Conservation (phyloP, 345 rosid species). For the Eutrema yunnanense region DNA sequence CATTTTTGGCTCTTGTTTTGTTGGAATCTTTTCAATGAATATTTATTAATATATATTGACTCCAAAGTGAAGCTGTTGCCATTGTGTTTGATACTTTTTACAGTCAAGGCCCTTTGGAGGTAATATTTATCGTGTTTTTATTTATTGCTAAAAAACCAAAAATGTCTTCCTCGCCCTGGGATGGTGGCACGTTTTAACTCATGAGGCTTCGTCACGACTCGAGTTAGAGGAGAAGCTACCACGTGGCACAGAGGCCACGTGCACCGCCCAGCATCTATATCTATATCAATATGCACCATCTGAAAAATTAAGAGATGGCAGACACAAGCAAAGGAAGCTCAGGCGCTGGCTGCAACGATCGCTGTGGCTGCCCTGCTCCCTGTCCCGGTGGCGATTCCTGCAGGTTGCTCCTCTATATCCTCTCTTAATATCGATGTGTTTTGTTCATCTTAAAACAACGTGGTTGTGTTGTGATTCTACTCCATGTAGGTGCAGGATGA, state of each 20-base stretch:
- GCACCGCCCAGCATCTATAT: not conserved
- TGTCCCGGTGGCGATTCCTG: slow-evolving; percentile 42
- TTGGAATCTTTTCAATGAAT: not conserved
- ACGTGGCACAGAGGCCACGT: slow-evolving; percentile 18
- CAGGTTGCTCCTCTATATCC: slow-evolving; percentile 28
- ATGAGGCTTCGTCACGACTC: slow-evolving; percentile 8
- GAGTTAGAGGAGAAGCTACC: slow-evolving; percentile 9
- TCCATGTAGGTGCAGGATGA: slow-evolving; percentile 33
- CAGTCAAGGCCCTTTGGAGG: not conserved
- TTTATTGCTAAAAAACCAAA: not conserved
- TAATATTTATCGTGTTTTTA: not conserved
- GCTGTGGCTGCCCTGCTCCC: slow-evolving; percentile 40
- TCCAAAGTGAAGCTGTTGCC: too few relatives aligned
- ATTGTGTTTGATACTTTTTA: not conserved
- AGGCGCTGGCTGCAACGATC: slow-evolving; percentile 22
- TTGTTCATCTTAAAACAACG: not conserved
- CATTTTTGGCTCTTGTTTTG: not conserved
- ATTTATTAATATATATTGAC: too few relatives aligned
- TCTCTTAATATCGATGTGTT: not conserved
- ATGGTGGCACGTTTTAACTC: not conserved
- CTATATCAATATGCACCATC: not conserved
- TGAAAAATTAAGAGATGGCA: slow-evolving; percentile 2
- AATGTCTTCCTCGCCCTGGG: not conserved
- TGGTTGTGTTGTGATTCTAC: not conserved
- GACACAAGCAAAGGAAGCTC: slow-evolving; percentile 21